Evolutionary conservation across 2,329 filamentous ascomycete species (phyloP), one percentile per base, ranked within the genome.

Genomic region (Gliomastix tumulicola): DNA sequence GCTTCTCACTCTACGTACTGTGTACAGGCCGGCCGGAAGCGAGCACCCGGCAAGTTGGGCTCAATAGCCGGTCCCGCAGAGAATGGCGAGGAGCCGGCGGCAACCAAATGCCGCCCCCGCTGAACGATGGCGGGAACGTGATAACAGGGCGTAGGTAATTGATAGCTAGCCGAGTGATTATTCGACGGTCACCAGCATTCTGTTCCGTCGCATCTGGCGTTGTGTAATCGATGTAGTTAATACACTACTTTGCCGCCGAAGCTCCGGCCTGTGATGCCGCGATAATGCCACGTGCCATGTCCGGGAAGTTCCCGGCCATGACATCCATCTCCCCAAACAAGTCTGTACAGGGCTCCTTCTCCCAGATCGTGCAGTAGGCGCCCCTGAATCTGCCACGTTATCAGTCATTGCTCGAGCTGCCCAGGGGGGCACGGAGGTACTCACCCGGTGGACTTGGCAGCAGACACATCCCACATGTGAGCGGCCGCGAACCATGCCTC

Each of bases 401-500:
- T 22, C 12, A 15, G 17, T 18, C 6, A 23, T 2, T 19, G 2
- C n/a, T 7, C 13, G 7, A 13, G 25, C 10, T 13, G 5, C 13
- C 9, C 25, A 16, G 7, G 17, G n/a, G n/a, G n/a, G n/a, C n/a
- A 28, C 4, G 17, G 2, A 10, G 25, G 4, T n/a, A 48, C 49
- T 43, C 41, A 56, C 43, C 70, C 70, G n/a, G 60, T 62, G 38
- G 57, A 60, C 33, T 59, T 60, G 8, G 74, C 73, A 4, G 71
- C 69, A 15, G 63, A 61, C 2, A 73, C 71, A 56, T 79, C 74
- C 74, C 74, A 78, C 62, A 71, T 69, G 53, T 78, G 74, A 17
- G 71, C 74, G 2, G 74, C 74, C 1, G 70, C 74, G 49, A 76
- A 77, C 72, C 72, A 77, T 32, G 62, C 62, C 41, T 66, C 55